A percentile compares a stretch with the other conserved stretches of the same genome.
Conservation (phyloP, 2,329 filamentous ascomycete genomes). For the Zalaria obscura region DNA sequence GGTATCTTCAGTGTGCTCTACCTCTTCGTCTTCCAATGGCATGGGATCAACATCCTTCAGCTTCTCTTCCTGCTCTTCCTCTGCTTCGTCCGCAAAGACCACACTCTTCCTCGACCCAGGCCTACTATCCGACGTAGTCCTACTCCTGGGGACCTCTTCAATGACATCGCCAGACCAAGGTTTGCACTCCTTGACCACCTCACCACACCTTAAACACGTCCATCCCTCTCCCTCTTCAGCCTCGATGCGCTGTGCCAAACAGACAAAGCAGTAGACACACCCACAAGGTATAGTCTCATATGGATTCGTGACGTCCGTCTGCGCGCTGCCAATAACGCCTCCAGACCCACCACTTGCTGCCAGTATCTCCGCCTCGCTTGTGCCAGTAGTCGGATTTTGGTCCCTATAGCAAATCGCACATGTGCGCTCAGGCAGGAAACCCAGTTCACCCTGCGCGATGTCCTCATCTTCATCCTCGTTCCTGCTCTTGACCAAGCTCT, state of each 20-base stretch:
- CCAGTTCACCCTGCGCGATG: slow-evolving; percentile 48
- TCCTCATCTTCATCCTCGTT: slow-evolving; percentile 32
- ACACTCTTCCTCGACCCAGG: slow-evolving; percentile 14
- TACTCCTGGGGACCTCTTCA: slow-evolving; percentile 15
- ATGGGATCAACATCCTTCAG: slow-evolving; percentile 12
- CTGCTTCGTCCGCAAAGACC: slow-evolving; percentile 13
- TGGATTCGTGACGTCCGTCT: slow-evolving; percentile 90
- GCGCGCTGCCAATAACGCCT: slow-evolving; percentile 73
- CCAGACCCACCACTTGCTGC: slow-evolving; percentile 42
- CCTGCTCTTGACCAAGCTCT: slow-evolving; percentile 40
- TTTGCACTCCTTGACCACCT: slow-evolving; percentile 67
- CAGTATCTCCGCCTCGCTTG: slow-evolving; percentile 63
- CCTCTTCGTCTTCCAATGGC: slow-evolving; percentile 13
- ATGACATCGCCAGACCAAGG: slow-evolving; percentile 89
- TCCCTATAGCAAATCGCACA: slow-evolving; percentile 96
- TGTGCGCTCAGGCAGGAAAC: slow-evolving; percentile 80
- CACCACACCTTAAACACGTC: slow-evolving; percentile 79
- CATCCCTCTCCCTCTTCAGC: slow-evolving; percentile 90
- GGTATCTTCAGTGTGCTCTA: slow-evolving; percentile 10
- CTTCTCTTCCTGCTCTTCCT: slow-evolving; percentile 10
- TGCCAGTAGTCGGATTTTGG: slow-evolving; percentile 53
- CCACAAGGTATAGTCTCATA: slow-evolving; percentile 84
- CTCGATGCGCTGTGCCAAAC: slow-evolving; percentile 78
- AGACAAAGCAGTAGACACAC: slow-evolving; percentile 93
- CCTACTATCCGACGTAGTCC: slow-evolving; percentile 6